These are phyloP conservation scores for Mikania micrantha DNA, from an alignment of 129 eudicot species.

Conservation along the genomic window DNA sequence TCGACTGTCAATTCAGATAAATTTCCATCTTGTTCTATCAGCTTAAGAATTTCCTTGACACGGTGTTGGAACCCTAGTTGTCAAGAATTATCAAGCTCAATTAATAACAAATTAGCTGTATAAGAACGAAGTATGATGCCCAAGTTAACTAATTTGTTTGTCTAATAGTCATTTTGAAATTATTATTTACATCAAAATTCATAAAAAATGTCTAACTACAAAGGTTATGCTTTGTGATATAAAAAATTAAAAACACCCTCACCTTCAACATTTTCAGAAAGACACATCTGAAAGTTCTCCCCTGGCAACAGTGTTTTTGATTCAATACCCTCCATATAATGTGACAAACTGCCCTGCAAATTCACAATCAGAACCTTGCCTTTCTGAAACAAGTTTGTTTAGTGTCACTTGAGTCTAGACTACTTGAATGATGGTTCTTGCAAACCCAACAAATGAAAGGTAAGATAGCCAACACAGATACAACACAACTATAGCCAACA, in stretches of 20 bases:
- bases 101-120: not conserved
- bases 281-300: conserved; percentile 32
- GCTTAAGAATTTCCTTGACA: conserved; percentile 34
- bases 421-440: not conserved
- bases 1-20: conserved; percentile 19
- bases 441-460: not conserved
- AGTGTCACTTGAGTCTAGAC: not conserved
- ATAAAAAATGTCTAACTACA: not conserved
- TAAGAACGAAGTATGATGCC: not conserved
- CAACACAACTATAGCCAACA: not conserved
- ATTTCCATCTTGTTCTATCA: conserved; percentile 36
- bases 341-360: conserved; percentile 16
- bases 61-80: conserved; percentile 49
- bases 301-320: conserved; percentile 15
- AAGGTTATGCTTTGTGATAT: not conserved
- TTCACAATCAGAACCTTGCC: not conserved
- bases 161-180: not conserved
- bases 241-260: conserved; percentile 4
- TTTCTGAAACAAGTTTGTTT: not conserved
- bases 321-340: conserved; percentile 30
- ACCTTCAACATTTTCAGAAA: conserved; percentile 61
- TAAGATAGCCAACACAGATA: too few relatives aligned
- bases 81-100: not conserved
- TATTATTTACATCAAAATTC: not conserved
- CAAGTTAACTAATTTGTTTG: not conserved